A percentile compares a stretch with the other conserved stretches of the same genome.
Conservation (phyloP, 805 yeast genomes). For the Candida anglica region DNA sequence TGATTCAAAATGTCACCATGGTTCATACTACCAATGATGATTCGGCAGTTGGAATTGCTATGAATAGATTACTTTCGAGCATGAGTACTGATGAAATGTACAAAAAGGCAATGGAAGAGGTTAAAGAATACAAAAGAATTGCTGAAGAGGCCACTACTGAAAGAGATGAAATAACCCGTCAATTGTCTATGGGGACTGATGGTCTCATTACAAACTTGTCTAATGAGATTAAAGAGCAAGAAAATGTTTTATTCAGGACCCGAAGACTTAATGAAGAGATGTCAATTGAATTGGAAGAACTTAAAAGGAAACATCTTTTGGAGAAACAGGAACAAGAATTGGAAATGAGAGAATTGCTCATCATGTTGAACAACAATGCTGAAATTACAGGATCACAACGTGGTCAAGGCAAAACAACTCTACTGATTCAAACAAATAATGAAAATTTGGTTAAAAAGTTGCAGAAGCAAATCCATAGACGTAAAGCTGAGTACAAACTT, state of each 20-base stretch:
- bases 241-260: slow-evolving; percentile 52
- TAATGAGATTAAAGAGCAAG: slow-evolving; percentile 61
- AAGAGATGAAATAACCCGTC: slow-evolving; percentile 58
- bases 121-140: slow-evolving; percentile 46
- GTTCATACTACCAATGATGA: slow-evolving; percentile 47
- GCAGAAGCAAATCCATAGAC: slow-evolving; percentile 43
- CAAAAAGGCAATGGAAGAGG: slow-evolving; percentile 56
- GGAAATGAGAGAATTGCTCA: slow-evolving; percentile 69
- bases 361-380: slow-evolving; percentile 49
- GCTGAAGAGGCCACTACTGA: slow-evolving; percentile 59
- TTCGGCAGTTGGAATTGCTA: slow-evolving; percentile 63
- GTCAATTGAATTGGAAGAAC: slow-evolving; percentile 57
- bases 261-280: slow-evolving; percentile 61
- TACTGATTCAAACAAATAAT: slow-evolving; percentile 29
- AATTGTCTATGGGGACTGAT: slow-evolving; percentile 71
- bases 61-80: slow-evolving; percentile 66
- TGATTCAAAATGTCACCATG: slow-evolving; percentile 57
- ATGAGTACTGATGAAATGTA: slow-evolving; percentile 87
- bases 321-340: slow-evolving; percentile 76
- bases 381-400: slow-evolving; percentile 22
- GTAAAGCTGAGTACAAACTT: slow-evolving; percentile 42
- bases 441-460: slow-evolving; percentile 36
- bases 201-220: slow-evolving; percentile 61
- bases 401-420: slow-evolving; percentile 30
- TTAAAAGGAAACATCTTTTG: slow-evolving; percentile 52